These are phyloP conservation scores for Theileria luwenshuni DNA, from an alignment of 169 alveolate species.

Conservation along the genomic window DNA sequence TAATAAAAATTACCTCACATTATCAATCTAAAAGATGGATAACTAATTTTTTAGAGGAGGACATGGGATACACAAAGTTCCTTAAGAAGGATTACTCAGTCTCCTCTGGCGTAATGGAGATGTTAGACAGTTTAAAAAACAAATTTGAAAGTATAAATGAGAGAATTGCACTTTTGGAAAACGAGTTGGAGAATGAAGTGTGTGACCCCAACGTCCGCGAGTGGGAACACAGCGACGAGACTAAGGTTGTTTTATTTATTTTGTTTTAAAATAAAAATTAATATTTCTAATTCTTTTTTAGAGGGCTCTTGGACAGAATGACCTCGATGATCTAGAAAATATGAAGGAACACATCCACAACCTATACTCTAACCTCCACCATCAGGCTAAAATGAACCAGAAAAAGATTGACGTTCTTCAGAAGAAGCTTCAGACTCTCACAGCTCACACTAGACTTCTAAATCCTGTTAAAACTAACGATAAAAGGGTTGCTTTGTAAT, in stretches of 20 bases:
- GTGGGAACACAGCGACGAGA: conserved; percentile 37
- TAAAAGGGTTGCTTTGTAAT: conserved; percentile 44
- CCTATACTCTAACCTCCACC: conserved; percentile 42
- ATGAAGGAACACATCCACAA: conserved; percentile 50
- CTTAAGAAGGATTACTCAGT: conserved; percentile 24
- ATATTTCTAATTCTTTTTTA: background rate
- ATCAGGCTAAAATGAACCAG: conserved; percentile 66
- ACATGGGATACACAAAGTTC: background rate
- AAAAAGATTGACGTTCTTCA: conserved; percentile 63
- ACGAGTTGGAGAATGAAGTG: conserved; percentile 45
- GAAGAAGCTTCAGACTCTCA: conserved; percentile 38
- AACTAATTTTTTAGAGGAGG: too few relatives aligned
- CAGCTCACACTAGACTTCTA: conserved; percentile 72
- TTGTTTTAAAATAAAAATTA: background rate
- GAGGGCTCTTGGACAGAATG: background rate
- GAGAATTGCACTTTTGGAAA: conserved; percentile 43
- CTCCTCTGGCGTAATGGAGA: conserved; percentile 37
- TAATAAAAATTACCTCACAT: too few relatives aligned
- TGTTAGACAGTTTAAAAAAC: conserved; percentile 47
- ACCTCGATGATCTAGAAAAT: conserved; percentile 53
- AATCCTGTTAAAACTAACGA: conserved; percentile 38
- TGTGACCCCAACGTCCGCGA: conserved; percentile 63
- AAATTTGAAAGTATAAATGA: conserved; percentile 49
- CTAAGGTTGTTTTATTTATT: conserved; percentile 21
- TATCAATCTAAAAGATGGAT: too few relatives aligned